phyloP scores from a whole-genome alignment of 116 monocot genomes.

The Posidonia oceanica region DNA sequence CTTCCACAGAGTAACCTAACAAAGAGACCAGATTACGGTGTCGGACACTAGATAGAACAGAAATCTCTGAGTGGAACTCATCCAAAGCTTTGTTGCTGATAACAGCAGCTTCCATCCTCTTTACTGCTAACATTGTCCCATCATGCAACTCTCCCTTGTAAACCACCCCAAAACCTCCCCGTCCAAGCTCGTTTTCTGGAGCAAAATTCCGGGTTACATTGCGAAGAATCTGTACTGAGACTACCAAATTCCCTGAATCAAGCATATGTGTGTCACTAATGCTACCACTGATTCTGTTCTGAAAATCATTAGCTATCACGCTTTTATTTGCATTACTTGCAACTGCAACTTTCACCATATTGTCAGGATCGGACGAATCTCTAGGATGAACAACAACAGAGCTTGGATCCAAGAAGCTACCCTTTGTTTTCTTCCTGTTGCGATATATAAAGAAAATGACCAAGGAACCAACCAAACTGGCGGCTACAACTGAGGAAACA shows the following conservation, averaged over 20 bases:
- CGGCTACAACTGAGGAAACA: constrained; percentile 13
- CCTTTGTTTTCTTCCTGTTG: constrained; percentile 14
- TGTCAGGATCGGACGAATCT: constrained; percentile 38
- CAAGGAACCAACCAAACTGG: constrained; percentile 10
- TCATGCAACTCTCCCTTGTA: constrained; percentile 84
- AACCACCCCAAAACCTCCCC: constrained; percentile 89
- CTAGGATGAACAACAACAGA: constrained; percentile 50
- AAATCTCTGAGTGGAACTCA: constrained; percentile 83
- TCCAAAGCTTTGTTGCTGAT: constrained; percentile 56
- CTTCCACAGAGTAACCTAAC: constrained; percentile 70
- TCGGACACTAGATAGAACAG: constrained; percentile 76
- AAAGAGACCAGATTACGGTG: constrained; percentile 83
- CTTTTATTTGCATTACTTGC: constrained; percentile 19
- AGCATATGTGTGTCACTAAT: constrained; percentile 19
- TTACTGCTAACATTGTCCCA: constrained; percentile 77
- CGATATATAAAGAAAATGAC: constrained; percentile 13
- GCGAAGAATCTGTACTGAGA: constrained; percentile 71
- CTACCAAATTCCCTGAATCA: constrained; percentile 42
- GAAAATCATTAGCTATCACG: constrained; percentile 14
- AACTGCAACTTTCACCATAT: constrained; percentile 33
- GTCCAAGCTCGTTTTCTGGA: constrained; percentile 70
- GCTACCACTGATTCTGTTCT: constrained; percentile 12
- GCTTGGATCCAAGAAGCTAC: constrained; percentile 7
- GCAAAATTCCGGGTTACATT: constrained; percentile 54
- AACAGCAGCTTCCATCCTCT: constrained; percentile 67